These are phyloP conservation scores for Euphorbia pulcherrima DNA, from an alignment of 345 rosid genomes.

Conservation along the genomic window DNA sequence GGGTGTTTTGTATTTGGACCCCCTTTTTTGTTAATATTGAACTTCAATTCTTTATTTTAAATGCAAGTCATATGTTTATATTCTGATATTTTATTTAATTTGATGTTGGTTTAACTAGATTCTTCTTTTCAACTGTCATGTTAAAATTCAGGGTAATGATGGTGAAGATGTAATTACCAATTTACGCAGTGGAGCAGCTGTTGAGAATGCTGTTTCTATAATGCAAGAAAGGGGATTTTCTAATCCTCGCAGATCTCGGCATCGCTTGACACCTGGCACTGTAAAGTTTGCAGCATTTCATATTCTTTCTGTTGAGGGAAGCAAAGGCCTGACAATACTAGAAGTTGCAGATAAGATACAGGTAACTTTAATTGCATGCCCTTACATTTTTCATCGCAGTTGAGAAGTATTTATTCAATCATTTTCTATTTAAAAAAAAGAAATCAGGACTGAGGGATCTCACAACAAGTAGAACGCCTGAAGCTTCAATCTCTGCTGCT, in stretches of 20 bases:
- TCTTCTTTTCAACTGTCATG: not conserved
- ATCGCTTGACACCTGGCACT: slow-evolving; percentile 90
- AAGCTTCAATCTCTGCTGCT: slow-evolving; percentile 93
- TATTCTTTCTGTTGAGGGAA: slow-evolving; percentile 72
- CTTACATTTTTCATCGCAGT: not conserved
- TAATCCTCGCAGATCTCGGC: slow-evolving; percentile 74
- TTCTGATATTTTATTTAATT: not conserved
- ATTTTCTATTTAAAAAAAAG: slow-evolving; percentile 30
- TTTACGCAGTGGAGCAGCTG: slow-evolving; percentile 74
- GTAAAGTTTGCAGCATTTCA: slow-evolving; percentile 94
- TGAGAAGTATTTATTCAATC: slow-evolving; percentile 4
- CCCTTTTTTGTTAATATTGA: not conserved
- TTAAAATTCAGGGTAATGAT: slow-evolving; percentile 47
- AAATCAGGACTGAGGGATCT: slow-evolving; percentile 90
- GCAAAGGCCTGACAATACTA: slow-evolving; percentile 69
- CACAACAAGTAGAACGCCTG: slow-evolving; percentile 90
- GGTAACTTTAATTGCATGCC: slow-evolving; percentile 36
- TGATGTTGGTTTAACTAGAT: not conserved
- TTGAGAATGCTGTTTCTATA: slow-evolving; percentile 72
- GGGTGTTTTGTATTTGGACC: not conserved
- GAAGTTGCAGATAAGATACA: slow-evolving; percentile 90
- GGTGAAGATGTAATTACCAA: slow-evolving; percentile 63
- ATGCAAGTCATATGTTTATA: not conserved
- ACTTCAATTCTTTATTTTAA: not conserved
- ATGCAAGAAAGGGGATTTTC: slow-evolving; percentile 85